These are phyloP conservation scores for Thraustochytrium sp. DNA, from an alignment of 352 stramenopile species.

Conservation along the genomic window DNA sequence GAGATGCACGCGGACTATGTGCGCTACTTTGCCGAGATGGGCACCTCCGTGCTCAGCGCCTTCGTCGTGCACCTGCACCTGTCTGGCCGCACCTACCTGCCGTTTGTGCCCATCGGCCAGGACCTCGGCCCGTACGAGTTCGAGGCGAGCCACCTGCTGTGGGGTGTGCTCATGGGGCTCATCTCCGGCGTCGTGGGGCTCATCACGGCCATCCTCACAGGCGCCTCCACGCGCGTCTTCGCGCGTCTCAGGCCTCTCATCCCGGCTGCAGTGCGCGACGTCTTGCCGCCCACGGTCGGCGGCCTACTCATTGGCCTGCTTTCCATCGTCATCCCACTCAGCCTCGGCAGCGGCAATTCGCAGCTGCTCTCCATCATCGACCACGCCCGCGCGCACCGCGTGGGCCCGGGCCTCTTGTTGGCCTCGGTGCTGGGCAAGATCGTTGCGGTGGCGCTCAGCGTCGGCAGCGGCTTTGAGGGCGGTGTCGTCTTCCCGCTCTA, in stretches of 20 bases:
- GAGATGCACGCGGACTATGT: constrained; percentile 20
- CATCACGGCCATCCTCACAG: background rate
- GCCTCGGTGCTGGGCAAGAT: background rate
- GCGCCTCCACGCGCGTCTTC: background rate
- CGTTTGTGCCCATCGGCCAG: background rate
- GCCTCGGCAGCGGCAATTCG: constrained; percentile 7
- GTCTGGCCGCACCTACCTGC: background rate
- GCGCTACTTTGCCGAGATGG: constrained; percentile 32
- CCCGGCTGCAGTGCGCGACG: background rate
- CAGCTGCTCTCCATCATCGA: constrained; percentile 3
- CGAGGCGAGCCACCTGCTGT: background rate
- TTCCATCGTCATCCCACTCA: background rate
- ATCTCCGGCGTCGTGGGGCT: constrained; percentile 16
- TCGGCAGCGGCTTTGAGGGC: constrained; percentile 23
- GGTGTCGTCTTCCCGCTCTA: constrained; percentile 31
- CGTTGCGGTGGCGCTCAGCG: background rate
- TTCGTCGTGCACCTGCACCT: background rate
- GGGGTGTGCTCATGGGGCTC: background rate
- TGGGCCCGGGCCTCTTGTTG: background rate
- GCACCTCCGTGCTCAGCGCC: background rate
- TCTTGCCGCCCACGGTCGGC: background rate
- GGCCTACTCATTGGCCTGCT: background rate
- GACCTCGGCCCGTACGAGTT: constrained; percentile 4
- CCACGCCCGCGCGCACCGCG: background rate
- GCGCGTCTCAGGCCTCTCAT: background rate